phyloP scores from a whole-genome alignment of 164 flowering plant genomes.

The Stephania cephalantha region DNA sequence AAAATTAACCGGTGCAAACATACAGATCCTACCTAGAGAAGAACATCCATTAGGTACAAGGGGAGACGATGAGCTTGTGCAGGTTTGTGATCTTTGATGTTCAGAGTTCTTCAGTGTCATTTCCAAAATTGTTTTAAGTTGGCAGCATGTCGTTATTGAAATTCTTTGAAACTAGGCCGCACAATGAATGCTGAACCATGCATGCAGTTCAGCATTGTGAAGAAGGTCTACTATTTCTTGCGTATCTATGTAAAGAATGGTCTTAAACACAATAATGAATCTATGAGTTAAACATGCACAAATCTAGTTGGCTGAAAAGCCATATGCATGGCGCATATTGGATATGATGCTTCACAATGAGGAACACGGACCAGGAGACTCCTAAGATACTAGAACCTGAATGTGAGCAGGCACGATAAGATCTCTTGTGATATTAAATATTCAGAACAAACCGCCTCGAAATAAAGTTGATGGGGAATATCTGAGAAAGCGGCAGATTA shows the following conservation, averaged over 20 bases:
- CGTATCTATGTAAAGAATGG: neutral
- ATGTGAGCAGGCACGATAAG: neutral
- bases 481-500: neutral
- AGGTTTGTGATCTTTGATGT: constrained; percentile 46
- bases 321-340: neutral
- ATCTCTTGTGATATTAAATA: neutral
- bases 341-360: neutral
- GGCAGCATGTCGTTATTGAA: neutral
- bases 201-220: neutral
- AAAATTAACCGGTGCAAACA: constrained; percentile 61
- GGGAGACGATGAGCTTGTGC: constrained; percentile 64
- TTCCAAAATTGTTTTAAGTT: neutral
- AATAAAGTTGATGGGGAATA: neutral
- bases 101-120: neutral
- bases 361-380: neutral
- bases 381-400: neutral
- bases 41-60: constrained; percentile 49
- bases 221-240: constrained; percentile 2
- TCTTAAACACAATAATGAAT: neutral
- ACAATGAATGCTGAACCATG: neutral
- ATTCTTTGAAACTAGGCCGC: neutral
- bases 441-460: neutral
- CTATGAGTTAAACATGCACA: neutral
- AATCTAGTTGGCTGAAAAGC: neutral
- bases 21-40: constrained; percentile 67